phyloP scores from a whole-genome alignment of 306 rosid genomes.

The Rosa chinensis region DNA sequence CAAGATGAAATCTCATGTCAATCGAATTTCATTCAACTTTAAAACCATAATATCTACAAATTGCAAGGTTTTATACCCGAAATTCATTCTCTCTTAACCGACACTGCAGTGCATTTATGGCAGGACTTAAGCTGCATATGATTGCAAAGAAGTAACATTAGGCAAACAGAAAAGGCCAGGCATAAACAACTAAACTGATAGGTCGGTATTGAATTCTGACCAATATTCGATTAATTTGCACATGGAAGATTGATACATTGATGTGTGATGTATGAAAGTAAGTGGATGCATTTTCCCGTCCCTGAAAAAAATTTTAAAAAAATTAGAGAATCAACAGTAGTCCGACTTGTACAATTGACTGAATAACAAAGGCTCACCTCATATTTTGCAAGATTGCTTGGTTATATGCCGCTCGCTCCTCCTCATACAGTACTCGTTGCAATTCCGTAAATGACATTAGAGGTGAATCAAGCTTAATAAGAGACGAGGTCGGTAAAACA shows the following conservation, averaged over 20 bases:
- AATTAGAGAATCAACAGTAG: not conserved
- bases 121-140: constrained; percentile 87
- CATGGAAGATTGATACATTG: constrained; percentile 96
- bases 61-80: constrained; percentile 60
- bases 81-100: constrained; percentile 81
- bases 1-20: constrained; percentile 10
- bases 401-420: constrained; percentile 90
- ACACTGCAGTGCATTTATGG: constrained; percentile 82
- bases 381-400: constrained; percentile 76
- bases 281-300: constrained; percentile 92
- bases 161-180: constrained; percentile 2
- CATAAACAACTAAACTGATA: constrained; percentile 12
- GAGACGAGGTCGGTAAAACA: constrained; percentile 68
- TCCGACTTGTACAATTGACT: constrained; percentile 11
- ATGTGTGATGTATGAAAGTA: constrained; percentile 84
- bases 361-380: constrained; percentile 52
- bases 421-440: constrained; percentile 83
- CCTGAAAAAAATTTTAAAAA: constrained; percentile 38
- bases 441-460: constrained; percentile 74
- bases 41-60: constrained; percentile 25
- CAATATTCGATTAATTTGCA: constrained; percentile 97
- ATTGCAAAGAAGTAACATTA: constrained; percentile 21
- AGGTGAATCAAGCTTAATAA: constrained; percentile 70
- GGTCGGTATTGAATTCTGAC: constrained; percentile 47
- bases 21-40: constrained; percentile 1